These are phyloP conservation scores for Tuber aestivum DNA, from an alignment of 495 filamentous ascomycete species.

Conservation along the genomic window DNA sequence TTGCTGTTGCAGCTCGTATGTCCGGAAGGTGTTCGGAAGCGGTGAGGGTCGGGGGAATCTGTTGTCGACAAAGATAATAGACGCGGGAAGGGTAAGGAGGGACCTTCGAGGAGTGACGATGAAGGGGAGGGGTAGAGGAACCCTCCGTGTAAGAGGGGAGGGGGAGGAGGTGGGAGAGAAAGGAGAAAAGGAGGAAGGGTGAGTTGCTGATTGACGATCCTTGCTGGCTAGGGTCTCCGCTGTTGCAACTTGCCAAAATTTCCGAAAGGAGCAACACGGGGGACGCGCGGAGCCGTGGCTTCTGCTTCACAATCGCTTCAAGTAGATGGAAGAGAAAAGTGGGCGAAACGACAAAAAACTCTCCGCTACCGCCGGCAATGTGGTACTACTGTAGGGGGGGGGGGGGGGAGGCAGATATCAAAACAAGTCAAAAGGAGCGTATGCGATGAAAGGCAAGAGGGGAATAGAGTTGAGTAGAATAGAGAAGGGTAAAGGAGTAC, in stretches of 20 bases:
- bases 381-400: not conserved
- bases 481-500: not conserved
- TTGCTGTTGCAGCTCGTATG: slow-evolving; percentile 4
- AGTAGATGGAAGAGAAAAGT: not conserved
- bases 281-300: slow-evolving; percentile 25
- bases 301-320: slow-evolving; percentile 5
- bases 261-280: slow-evolving; percentile 28
- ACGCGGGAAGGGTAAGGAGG: not conserved
- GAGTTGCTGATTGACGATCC: slow-evolving; percentile 34
- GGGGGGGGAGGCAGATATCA: too few species aligned
- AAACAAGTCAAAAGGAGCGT: not conserved
- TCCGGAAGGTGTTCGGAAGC: not conserved
- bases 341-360: not conserved
- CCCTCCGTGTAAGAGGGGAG: slow-evolving; percentile 7
- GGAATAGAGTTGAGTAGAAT: not conserved
- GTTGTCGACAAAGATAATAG: not conserved
- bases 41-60: not conserved
- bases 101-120: not conserved
- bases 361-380: not conserved
- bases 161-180: slow-evolving; percentile 13
- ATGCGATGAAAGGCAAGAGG: not conserved
- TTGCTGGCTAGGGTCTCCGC: slow-evolving; percentile 12
- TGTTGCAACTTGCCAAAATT: slow-evolving; percentile 14
- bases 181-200: not conserved
- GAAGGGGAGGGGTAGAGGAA: not conserved